Evolutionary conservation across 345 rosid species (phyloP), one percentile per base, ranked within the genome.

Genomic region (thale cress (Arabidopsis thaliana)): DNA sequence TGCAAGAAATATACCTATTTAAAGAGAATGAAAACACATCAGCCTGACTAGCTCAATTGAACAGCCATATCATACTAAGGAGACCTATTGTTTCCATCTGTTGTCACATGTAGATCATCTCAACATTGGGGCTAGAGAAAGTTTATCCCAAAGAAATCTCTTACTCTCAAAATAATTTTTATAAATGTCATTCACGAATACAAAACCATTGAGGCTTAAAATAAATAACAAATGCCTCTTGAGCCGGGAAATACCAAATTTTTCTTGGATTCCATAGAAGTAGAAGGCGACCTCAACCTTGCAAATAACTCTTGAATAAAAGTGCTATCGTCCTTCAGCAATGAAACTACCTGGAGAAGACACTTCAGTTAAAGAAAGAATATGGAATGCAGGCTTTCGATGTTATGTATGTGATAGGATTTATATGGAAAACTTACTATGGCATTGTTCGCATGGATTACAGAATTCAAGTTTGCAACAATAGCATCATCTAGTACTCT

Each of bases 251-350:
- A 81, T 84, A 96, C 99, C 98, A 96, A 82, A 83, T 87, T 91
- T 80, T 89, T 96, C 93, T 89, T 93, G 64, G 99, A 91, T 72
- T 78, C 81, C 69, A 84, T 74, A 65, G 89, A 85, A 42, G 93
- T 84, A 71, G 84, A 52, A 3, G 95, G 85, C 30, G 95, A 86
- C 68, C 82, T 84, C 84, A 96, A 80, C 87, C 89, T 91, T 32
- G 87, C 90, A 84, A 96, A 96, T 73, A 96, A 72, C 78, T 96
- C 99, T 82, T 91, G 99, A 82, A 96, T 86, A 84, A 96, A 96
- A 76, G 91, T 86, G 72, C 66, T 88, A 76, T 96, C 98, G 83
- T 91, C 99, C 80, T 96, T 96, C 73, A 96, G 86, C 79, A 84
- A 82, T 67, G 98, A 93, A 70, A 93, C 91, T 78, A 96, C 95